Percentiles rank a stretch among this genome's conserved stretches.
Conservation (phyloP, 1,284 basidiomycete genomes). For the Moniliella sp. region DNA sequence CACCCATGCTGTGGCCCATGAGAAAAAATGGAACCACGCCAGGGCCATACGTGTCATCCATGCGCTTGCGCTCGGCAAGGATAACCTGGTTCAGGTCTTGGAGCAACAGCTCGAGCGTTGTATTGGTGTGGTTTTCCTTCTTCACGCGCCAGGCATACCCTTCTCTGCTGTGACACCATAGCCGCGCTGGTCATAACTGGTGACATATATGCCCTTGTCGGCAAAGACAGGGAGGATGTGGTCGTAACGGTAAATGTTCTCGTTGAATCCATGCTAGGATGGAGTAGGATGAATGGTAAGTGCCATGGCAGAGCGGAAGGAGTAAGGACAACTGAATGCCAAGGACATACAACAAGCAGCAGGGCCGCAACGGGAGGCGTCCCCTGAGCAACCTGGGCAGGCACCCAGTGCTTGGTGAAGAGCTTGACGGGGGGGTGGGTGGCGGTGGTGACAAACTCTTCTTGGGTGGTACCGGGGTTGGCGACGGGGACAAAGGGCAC, state of each 20-base stretch:
- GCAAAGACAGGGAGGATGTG: constrained; percentile 46
- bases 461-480: not conserved
- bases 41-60: constrained; percentile 38
- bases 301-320: too few relatives aligned
- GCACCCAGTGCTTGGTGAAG: not conserved
- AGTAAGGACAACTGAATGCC: too few relatives aligned
- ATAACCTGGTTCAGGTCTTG: constrained; percentile 51
- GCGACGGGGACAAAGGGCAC: too few relatives aligned
- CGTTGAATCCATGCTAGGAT: constrained; percentile 64
- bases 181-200: constrained; percentile 64
- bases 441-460: not conserved
- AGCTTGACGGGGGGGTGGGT: not conserved
- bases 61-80: constrained; percentile 34
- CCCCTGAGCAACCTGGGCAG: constrained; percentile 24
- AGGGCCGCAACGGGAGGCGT: constrained; percentile 47
- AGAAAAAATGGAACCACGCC: constrained; percentile 45
- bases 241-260: constrained; percentile 37
- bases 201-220: constrained; percentile 45
- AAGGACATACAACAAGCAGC: too few relatives aligned
- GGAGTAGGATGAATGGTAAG: too few relatives aligned
- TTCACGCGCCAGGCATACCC: constrained; percentile 34
- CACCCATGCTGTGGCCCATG: constrained; percentile 62
- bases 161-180: constrained; percentile 55
- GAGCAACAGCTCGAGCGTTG: constrained; percentile 48
- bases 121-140: constrained; percentile 39